Base-by-base conservation (phyloP, 2,329 filamentous ascomycete genomes). In the Pseudocercospora vitis region DNA sequence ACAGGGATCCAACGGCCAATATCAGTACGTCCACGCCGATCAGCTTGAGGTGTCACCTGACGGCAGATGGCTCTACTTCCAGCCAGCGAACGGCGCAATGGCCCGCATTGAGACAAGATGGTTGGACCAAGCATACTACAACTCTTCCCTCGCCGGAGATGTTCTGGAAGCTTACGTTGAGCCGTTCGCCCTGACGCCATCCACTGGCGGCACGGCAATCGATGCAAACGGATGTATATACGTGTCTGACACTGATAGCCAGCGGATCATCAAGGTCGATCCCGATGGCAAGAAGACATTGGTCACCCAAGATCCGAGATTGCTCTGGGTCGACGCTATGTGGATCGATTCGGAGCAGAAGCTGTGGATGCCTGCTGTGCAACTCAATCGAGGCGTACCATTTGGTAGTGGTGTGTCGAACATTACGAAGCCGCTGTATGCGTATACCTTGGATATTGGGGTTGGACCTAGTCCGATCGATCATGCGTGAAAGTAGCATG, bases 41-140 rank as follows among this genome's bases (percentile, higher is more conserved):
- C 71, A 74, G 49, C 65, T 70, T n/a, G 72, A 74, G 58, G 70
- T 73, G 4, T 72, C 68, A 0, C 71, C 71, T 1, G 67, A 73
- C 39, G 70, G 67, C 2, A 58, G 65, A 16, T 73, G 64, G 29
- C 63, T 69, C 33, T 74, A 73, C 58, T 74, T 71, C 50, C 70
- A 73, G 50, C 70, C 71, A 6, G 61, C 63, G 3, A 68, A 59
- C 37, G 72, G 72, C 9, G 67, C 70, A 1, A 57, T 74, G 56
- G 69, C 54, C 33, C 63, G 67, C 5, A 68, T 74, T 53, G 58
- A 68, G 48, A 73, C 70, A 0, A 56, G 58, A 18, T 70, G 63
- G 32, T 58, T 73, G n/a, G 65, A 72, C 39, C 56, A 62, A 19
- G 61, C 69, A 1, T 64, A 69, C 48, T 65, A 68, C 58, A 73